Evolutionary conservation across 225 moss, liverwort and hornwort species (phyloP).

Genomic region (Ulota crispa): DNA sequence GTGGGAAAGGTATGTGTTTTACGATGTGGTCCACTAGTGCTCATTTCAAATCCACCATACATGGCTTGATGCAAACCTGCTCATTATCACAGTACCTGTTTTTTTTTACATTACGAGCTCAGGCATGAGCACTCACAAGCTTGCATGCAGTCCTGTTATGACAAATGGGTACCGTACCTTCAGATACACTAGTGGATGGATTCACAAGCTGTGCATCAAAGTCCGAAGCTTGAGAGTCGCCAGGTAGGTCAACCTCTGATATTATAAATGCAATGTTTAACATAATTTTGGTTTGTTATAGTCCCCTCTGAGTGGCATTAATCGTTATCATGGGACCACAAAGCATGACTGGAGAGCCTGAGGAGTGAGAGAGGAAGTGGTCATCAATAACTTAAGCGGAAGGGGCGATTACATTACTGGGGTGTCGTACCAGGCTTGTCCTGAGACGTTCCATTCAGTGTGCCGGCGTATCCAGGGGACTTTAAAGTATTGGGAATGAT

Average conservation of each 20-base stretch:
- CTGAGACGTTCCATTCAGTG: constrained; percentile 34
- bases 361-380: neutral
- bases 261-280: no score
- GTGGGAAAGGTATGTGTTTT: constrained; percentile 12
- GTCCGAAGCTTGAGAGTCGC: neutral
- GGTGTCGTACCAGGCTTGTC: constrained; percentile 30
- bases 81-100: neutral
- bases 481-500: constrained; percentile 38
- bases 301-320: neutral
- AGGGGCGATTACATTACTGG: neutral
- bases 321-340: neutral
- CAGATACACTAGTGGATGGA: neutral
- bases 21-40: neutral
- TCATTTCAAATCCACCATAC: neutral
- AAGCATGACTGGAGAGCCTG: neutral
- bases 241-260: no score
- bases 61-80: neutral
- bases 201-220: neutral
- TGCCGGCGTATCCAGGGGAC: constrained; percentile 39
- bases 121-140: neutral
- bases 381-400: constrained; percentile 6
- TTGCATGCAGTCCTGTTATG: neutral
- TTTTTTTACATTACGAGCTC: neutral
- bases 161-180: neutral
- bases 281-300: no score